These are phyloP conservation scores for Globisporangium cystogenes DNA, from an alignment of 352 stramenopile genomes.

Conservation along the genomic window DNA sequence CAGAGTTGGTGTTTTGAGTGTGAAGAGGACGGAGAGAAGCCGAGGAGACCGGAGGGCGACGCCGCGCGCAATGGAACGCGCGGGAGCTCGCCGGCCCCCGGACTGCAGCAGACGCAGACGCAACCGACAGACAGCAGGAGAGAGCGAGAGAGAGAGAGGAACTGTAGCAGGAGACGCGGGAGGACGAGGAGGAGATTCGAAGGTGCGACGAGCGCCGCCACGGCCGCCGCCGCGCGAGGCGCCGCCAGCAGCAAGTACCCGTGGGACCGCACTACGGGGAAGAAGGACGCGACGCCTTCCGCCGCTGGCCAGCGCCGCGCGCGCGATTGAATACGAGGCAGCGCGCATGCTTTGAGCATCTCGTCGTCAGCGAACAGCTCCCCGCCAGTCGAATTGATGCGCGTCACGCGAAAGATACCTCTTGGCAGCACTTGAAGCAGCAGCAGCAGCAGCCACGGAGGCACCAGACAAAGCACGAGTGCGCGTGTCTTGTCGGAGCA, in stretches of 20 bases:
- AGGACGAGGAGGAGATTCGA: not conserved
- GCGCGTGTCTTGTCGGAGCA: no score
- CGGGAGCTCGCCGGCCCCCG: slow-evolving; percentile 1
- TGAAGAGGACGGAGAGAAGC: not conserved
- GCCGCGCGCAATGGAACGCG: slow-evolving; percentile 40
- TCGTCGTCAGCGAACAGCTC: no score
- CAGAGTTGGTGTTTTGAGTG: not conserved
- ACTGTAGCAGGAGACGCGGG: not conserved
- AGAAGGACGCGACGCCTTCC: not conserved
- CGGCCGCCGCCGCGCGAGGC: no score
- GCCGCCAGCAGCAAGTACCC: slow-evolving; percentile 2
- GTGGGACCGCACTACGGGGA: slow-evolving; percentile 13
- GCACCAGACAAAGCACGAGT: no score
- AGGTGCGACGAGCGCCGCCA: not conserved
- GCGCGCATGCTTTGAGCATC: not conserved
- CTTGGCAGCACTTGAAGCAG: no score
- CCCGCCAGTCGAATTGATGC: no score
- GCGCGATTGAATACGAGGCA: not conserved
- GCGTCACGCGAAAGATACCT: no score
- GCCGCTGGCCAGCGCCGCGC: not conserved
- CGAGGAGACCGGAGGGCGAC: not conserved
- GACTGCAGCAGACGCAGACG: not conserved
- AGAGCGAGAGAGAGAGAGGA: slow-evolving; percentile 2
- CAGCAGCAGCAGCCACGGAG: no score
- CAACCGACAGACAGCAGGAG: not conserved